Evolutionary conservation across 176 grass and related monocot species (phyloP).

Genomic region (Microstegium vimineum): DNA sequence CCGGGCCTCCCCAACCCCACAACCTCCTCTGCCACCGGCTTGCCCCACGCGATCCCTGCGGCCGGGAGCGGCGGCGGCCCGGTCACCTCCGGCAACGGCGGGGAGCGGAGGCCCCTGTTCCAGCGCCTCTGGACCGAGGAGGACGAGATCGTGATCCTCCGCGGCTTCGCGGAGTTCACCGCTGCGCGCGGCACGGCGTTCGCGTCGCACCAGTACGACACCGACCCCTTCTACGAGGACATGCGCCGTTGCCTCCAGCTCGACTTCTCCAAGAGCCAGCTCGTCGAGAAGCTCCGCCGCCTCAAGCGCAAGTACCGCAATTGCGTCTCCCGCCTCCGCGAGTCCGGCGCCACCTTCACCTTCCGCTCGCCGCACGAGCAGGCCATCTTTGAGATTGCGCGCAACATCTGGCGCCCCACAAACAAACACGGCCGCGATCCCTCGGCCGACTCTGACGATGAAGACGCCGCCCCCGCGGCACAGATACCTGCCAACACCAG

Average conservation of each 20-base stretch:
- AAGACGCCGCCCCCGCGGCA: constrained; percentile 16
- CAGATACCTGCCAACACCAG: constrained; percentile 18
- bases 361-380: constrained; percentile 84
- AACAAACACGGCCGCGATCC: constrained; percentile 57
- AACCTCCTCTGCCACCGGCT: constrained; percentile 26
- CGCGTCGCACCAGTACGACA: constrained; percentile 98
- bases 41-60: not conserved
- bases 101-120: constrained; percentile 71
- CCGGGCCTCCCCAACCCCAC: constrained; percentile 3
- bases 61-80: constrained; percentile 11
- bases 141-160: constrained; percentile 87
- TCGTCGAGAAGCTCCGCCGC: constrained; percentile 94
- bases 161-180: constrained; percentile 89
- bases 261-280: constrained; percentile 97
- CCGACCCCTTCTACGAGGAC: constrained; percentile 95
- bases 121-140: constrained; percentile 99
- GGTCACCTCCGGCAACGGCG: constrained; percentile 42
- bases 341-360: constrained; percentile 51
- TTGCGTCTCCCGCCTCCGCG: constrained; percentile 69
- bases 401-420: constrained; percentile 79
- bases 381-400: constrained; percentile 84
- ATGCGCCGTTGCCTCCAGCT: constrained; percentile 80
- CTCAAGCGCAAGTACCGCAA: constrained; percentile 99
- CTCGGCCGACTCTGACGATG: constrained; percentile 36
- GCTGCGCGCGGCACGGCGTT: constrained; percentile 82